Evolutionary conservation across 345 rosid genomes (phyloP).

Genomic region (Linum lewisii): DNA sequence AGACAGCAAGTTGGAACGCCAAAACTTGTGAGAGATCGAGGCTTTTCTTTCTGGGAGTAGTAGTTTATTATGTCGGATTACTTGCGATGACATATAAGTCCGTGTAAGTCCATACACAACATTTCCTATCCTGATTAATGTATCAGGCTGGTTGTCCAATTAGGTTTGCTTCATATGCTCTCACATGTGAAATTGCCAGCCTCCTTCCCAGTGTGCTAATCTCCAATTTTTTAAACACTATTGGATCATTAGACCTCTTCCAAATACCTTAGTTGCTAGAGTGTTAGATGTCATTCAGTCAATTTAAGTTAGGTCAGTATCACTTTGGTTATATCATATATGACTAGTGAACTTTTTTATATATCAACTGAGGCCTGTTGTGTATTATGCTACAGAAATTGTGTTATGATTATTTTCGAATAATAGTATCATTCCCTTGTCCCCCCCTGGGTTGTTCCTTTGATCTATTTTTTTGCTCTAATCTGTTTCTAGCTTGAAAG

Average conservation of each 20-base stretch:
- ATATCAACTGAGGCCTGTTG: not conserved
- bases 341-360: not conserved
- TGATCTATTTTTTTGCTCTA: no score
- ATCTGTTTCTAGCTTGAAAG: not conserved
- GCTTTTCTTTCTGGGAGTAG: constrained; percentile 55
- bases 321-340: not conserved
- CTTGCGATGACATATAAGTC: not conserved
- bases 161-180: not conserved
- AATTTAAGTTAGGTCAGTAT: not conserved
- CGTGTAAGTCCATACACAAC: not conserved
- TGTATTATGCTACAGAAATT: not conserved
- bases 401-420: no score
- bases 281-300: not conserved
- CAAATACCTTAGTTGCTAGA: not conserved
- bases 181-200: not conserved
- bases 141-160: not conserved
- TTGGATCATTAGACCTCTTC: not conserved
- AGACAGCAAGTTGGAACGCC: constrained; percentile 53
- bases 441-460: no score
- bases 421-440: no score
- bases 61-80: constrained; percentile 19
- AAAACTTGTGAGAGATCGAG: constrained; percentile 54
- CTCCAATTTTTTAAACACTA: not conserved
- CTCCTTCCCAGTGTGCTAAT: not conserved
- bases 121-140: not conserved